Evolutionary conservation across 2,329 filamentous ascomycete species (phyloP).

Genomic region (Neopestalotiopsis rosae): DNA sequence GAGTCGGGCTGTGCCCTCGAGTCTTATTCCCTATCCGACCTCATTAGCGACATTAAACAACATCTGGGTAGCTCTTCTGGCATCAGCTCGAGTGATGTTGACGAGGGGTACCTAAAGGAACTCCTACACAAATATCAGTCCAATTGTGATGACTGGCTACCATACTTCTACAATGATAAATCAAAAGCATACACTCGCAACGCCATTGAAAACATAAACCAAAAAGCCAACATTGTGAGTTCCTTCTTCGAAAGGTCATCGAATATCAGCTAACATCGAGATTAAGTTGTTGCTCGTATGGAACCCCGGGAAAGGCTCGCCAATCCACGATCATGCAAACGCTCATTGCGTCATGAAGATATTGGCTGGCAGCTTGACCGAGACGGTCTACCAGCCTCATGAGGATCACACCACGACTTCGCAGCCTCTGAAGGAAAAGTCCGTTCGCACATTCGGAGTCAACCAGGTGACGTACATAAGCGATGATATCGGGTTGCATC

Average conservation of each 20-base stretch:
- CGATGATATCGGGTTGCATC: slow-evolving; percentile 15
- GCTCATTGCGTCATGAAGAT: slow-evolving; percentile 44
- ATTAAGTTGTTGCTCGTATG: slow-evolving; percentile 29
- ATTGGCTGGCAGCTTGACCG: slow-evolving; percentile 24
- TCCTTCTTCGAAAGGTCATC: no score
- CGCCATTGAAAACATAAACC: not conserved
- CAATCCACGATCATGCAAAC: slow-evolving; percentile 41
- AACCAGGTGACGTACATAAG: slow-evolving; percentile 18
- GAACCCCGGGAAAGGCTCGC: slow-evolving; percentile 41
- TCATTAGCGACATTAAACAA: slow-evolving; percentile 1
- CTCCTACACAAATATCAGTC: slow-evolving; percentile 8
- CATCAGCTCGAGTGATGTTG: not conserved
- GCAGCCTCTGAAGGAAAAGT: not conserved
- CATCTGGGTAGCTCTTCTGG: slow-evolving; percentile 10
- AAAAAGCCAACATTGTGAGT: slow-evolving; percentile 6
- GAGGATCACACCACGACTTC: not conserved
- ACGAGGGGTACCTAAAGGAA: not conserved
- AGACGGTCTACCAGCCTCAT: slow-evolving; percentile 3
- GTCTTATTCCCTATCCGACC: not conserved
- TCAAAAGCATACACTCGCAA: slow-evolving; percentile 5
- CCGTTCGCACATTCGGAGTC: not conserved
- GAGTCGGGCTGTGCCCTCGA: not conserved
- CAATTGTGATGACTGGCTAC: not conserved
- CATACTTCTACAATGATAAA: slow-evolving; percentile 8
- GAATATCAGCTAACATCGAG: not conserved